These are phyloP conservation scores for Penicillium palitans DNA, from an alignment of 2,329 filamentous ascomycete genomes.

Conservation along the genomic window DNA sequence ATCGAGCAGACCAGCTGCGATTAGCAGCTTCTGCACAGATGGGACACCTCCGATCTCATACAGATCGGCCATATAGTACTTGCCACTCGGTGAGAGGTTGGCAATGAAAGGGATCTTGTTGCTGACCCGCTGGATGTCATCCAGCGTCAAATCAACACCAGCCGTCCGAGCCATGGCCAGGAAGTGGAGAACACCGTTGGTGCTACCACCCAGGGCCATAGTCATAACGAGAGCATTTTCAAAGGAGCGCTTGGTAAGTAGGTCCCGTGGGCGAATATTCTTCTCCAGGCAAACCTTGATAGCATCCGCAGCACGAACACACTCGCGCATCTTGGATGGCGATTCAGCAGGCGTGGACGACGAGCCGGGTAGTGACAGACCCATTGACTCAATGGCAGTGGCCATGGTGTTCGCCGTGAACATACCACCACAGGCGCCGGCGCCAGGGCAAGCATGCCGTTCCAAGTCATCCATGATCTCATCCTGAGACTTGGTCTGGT, in stretches of 20 bases:
- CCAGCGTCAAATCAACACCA: slow-evolving; percentile 71
- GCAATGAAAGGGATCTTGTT: slow-evolving; percentile 84
- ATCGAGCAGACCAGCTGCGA: slow-evolving; percentile 73
- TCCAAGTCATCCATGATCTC: slow-evolving; percentile 85
- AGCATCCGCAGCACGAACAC: slow-evolving; percentile 73
- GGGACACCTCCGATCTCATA: slow-evolving; percentile 84
- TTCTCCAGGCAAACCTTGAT: slow-evolving; percentile 78
- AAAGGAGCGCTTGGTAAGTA: slow-evolving; percentile 77
- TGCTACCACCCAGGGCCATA: slow-evolving; percentile 88
- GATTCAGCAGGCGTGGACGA: slow-evolving; percentile 79
- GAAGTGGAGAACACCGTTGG: slow-evolving; percentile 85
- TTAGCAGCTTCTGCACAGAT: slow-evolving; percentile 79
- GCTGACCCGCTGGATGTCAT: slow-evolving; percentile 79
- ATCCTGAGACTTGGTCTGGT: slow-evolving; percentile 66
- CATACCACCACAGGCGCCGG: slow-evolving; percentile 86
- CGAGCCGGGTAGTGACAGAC: slow-evolving; percentile 76
- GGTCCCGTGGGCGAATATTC: slow-evolving; percentile 76
- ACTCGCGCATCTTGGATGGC: slow-evolving; percentile 83
- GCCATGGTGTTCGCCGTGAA: slow-evolving; percentile 96
- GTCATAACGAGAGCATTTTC: slow-evolving; percentile 88
- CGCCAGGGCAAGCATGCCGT: slow-evolving; percentile 72
- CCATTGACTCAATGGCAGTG: slow-evolving; percentile 86
- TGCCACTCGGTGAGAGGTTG: slow-evolving; percentile 78
- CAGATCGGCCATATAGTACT: slow-evolving; percentile 84
- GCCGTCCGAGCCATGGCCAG: slow-evolving; percentile 88